A percentile compares a stretch with the other conserved stretches of the same genome.
These are phyloP conservation scores for Castanopsis chinensis DNA, from an alignment of 306 rosid species.

Conservation along the genomic window DNA sequence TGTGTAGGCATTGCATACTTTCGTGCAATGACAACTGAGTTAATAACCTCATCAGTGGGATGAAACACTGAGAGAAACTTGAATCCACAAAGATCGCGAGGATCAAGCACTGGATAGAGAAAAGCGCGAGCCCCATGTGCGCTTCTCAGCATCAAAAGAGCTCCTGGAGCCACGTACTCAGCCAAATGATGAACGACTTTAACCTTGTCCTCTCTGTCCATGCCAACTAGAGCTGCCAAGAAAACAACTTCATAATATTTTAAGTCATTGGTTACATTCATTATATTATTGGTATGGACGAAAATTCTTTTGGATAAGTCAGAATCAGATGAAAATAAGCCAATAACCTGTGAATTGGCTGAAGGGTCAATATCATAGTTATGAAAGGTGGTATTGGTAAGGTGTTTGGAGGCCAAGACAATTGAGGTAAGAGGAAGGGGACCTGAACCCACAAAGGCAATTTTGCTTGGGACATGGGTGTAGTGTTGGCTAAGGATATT, in stretches of 20 bases:
- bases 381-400: conserved; percentile 52
- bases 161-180: conserved; percentile 56
- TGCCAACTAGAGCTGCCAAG: conserved; percentile 83
- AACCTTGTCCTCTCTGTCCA: conserved; percentile 56
- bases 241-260: conserved; percentile 57
- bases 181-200: conserved; percentile 54
- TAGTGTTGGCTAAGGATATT: conserved; percentile 52
- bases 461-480: conserved; percentile 28
- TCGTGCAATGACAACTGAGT: conserved; percentile 63
- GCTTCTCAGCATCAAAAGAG: conserved; percentile 70
- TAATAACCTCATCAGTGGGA: conserved; percentile 71
- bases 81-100: conserved; percentile 63
- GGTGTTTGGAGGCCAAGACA: conserved; percentile 67
- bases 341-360: conserved; percentile 62
- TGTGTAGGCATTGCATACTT: conserved; percentile 31
- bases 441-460: conserved; percentile 83
- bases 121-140: conserved; percentile 77
- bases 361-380: conserved; percentile 61
- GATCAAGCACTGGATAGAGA: conserved; percentile 72
- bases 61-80: conserved; percentile 70
- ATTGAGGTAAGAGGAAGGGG: conserved; percentile 87
- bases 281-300: conserved; percentile 58
- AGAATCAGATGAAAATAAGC: conserved; percentile 46
- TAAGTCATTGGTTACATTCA: conserved; percentile 43
- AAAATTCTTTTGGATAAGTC: conserved; percentile 57